phyloP scores from a whole-genome alignment of 805 yeast species.

The Wickerhamia fluorescens region DNA sequence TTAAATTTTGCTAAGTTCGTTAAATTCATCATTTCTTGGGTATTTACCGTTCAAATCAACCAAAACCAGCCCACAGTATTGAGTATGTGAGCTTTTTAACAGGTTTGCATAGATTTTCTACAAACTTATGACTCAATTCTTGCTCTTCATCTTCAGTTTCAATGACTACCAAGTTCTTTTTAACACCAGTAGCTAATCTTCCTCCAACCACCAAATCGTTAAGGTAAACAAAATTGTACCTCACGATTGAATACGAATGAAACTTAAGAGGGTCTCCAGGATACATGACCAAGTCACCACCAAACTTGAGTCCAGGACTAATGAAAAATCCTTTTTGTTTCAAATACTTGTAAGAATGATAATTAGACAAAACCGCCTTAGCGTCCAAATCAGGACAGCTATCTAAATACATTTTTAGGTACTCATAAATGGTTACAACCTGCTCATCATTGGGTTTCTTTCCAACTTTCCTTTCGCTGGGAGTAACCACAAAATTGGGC shows the following conservation, averaged over 20 bases:
- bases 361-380: conserved; percentile 4
- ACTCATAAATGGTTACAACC: neutral
- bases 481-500: conserved; percentile 3
- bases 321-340: conserved; percentile 44
- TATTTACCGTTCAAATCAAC: no score
- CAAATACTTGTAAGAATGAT: conserved; percentile 29
- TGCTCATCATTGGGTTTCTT: conserved; percentile 2
- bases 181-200: conserved; percentile 85
- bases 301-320: conserved; percentile 86
- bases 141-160: conserved; percentile 20
- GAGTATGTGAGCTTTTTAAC: conserved; percentile 48
- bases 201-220: conserved; percentile 74
- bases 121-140: conserved; percentile 1
- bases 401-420: conserved; percentile 6
- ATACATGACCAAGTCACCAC: conserved; percentile 81
- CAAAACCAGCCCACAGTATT: conserved; percentile 96
- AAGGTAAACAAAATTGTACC: conserved; percentile 48
- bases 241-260: conserved; percentile 80
- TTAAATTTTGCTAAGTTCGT: no score
- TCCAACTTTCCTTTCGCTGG: no score
- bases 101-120: conserved; percentile 6
- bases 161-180: conserved; percentile 68
- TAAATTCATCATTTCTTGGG: no score
- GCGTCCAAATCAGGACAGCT: neutral
- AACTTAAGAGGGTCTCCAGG: conserved; percentile 92